Evolutionary conservation across 2,329 filamentous ascomycete genomes (phyloP).

Genomic region (Nothomitra cinnamomea): DNA sequence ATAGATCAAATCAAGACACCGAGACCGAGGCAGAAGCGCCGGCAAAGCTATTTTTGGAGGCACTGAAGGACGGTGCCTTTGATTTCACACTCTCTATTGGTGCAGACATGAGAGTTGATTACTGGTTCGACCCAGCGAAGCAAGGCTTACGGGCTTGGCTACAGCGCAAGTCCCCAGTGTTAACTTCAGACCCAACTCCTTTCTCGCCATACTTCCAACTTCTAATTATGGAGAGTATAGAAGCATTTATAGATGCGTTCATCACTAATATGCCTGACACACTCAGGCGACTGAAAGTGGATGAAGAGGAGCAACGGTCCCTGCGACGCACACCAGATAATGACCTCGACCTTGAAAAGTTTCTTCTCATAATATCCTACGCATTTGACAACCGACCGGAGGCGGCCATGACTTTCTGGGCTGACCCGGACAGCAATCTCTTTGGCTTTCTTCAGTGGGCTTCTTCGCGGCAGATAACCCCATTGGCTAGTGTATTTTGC

Average conservation of each 20-base stretch:
- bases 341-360: conserved; percentile 56
- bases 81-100: conserved; percentile 80
- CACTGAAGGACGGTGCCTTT: conserved; percentile 75
- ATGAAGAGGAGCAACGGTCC: conserved; percentile 66
- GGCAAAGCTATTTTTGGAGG: conserved; percentile 55
- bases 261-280: conserved; percentile 93
- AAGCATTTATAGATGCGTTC: conserved; percentile 78
- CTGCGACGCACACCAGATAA: conserved; percentile 29
- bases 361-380: conserved; percentile 82
- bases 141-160: conserved; percentile 68
- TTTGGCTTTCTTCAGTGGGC: conserved; percentile 95
- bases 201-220: conserved; percentile 58
- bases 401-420: conserved; percentile 79
- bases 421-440: conserved; percentile 78
- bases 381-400: conserved; percentile 75
- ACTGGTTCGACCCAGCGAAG: conserved; percentile 79
- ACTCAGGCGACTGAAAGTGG: conserved; percentile 64
- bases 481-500: conserved; percentile 90
- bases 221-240: conserved; percentile 62
- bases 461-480: conserved; percentile 85
- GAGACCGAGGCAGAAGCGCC: conserved; percentile 50
- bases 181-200: conserved; percentile 48
- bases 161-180: conserved; percentile 57
- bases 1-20: conserved; percentile 40
- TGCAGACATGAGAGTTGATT: conserved; percentile 59